Evolutionary conservation across 2,329 filamentous ascomycete genomes (phyloP).

Genomic region (Thielaviopsis musarum): DNA sequence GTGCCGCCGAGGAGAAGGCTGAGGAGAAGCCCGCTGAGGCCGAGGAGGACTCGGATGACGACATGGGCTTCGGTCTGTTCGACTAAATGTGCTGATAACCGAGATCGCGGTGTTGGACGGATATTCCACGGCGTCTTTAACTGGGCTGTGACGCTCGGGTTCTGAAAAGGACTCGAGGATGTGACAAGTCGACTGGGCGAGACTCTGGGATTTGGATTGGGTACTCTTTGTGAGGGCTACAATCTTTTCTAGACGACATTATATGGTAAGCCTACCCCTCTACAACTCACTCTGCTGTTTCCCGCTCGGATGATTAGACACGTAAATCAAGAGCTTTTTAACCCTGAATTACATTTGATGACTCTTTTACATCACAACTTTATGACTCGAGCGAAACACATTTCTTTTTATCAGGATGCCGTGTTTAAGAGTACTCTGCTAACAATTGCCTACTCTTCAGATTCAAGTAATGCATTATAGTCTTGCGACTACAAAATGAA

Average conservation of each 20-base stretch:
- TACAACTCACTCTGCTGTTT: slow-evolving; percentile 12
- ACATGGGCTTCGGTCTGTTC: slow-evolving; percentile 48
- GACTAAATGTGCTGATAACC: slow-evolving; percentile 32
- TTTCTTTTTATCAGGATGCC: neutral
- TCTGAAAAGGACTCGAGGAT: slow-evolving; percentile 1
- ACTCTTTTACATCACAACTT: slow-evolving; percentile 36
- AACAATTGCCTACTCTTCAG: slow-evolving; percentile 1
- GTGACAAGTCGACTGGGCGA: neutral
- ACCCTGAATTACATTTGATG: slow-evolving; percentile 45
- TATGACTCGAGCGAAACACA: slow-evolving; percentile 31
- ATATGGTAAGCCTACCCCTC: slow-evolving; percentile 27
- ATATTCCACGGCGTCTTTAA: slow-evolving; percentile 42
- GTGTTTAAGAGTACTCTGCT: slow-evolving; percentile 2
- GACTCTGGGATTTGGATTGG: slow-evolving; percentile 5
- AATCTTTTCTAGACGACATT: slow-evolving; percentile 8
- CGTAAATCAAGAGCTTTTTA: slow-evolving; percentile 48
- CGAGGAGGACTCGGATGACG: slow-evolving; percentile 31
- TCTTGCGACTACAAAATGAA: slow-evolving; percentile 8
- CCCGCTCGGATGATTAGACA: slow-evolving; percentile 35
- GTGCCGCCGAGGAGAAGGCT: slow-evolving; percentile 31
- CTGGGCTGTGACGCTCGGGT: neutral
- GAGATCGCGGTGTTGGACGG: slow-evolving; percentile 55
- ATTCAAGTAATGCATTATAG: slow-evolving; percentile 1
- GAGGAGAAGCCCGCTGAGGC: slow-evolving; percentile 52
- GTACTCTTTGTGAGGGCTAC: slow-evolving; percentile 4